Base-by-base conservation (phyloP, 2,329 filamentous ascomycete genomes). In the Fusarium paranaense region DNA sequence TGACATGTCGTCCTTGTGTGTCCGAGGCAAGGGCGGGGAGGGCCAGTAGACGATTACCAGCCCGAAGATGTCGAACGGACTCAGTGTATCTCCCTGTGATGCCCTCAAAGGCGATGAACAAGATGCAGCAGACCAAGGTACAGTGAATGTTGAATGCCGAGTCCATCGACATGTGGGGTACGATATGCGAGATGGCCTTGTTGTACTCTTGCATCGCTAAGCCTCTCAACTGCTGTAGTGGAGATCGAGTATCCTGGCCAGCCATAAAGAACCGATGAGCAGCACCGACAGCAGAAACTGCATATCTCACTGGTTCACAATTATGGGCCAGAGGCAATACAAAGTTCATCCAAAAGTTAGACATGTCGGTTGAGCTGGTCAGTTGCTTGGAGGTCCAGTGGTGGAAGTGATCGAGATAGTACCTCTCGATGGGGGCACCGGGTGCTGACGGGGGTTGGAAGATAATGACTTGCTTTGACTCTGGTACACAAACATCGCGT, bases 31-130 rank as follows among this genome's bases (percentile, higher is more conserved):
- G 11, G 1, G 27, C 30, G 0, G 65, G 73, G 8, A 68, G 69
- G 4, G 61, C 64, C 2, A 76, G 66, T 0, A 78, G 35, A n/a
- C 47, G 45, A 0, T 61, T 70, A 13, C 76, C 76, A 0, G 73
- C 72, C 5, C 70, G 64, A 3, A 78, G 72, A 18, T 78, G 77
- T 14, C 66, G 66, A 18, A 78, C 52, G 0, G 72, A 71, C 33
- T 78, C 76, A 0, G 69, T 59, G 38, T 78, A 78, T 4, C 74
- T 66, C 11, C 76, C 77, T 2, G 67, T 70, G 22, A 78, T 69
- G 2, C 73, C 57, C 52, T 78, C 77, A 9, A 78, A 73, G 0
- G 76, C 76, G 3, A 78, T 64, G 8, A 78, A 78, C 2, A 78
- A 22, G 0, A 78, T 42, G 32, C 77, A 78, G 25, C 75, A 76